These are phyloP conservation scores for Macrolepiota dolichaula DNA, from an alignment of 768 basidiomycete species.

Conservation along the genomic window DNA sequence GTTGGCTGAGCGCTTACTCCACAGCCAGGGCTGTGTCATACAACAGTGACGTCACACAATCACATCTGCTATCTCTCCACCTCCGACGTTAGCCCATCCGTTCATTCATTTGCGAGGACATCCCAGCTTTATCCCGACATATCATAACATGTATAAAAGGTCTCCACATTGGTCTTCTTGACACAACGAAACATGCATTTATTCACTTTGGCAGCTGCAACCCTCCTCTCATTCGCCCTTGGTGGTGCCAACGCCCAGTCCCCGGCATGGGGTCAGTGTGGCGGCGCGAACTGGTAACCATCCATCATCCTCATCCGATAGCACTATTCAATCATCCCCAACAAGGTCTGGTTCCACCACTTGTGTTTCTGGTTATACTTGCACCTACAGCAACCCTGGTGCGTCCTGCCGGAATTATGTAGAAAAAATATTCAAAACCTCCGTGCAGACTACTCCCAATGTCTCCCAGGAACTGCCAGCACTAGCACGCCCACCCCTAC, in stretches of 20 bases:
- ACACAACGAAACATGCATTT: constrained; percentile 13
- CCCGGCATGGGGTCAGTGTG: constrained; percentile 40
- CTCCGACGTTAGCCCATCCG: constrained; percentile 7
- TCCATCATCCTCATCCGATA: not conserved
- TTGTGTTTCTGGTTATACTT: constrained; percentile 40
- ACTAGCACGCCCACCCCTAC: constrained; percentile 10
- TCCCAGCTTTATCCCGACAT: constrained; percentile 19
- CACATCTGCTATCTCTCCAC: not conserved
- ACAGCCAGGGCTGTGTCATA: no score
- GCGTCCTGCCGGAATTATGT: constrained; percentile 3
- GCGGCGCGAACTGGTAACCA: constrained; percentile 35
- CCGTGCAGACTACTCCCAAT: constrained; percentile 49
- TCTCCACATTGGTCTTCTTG: not conserved
- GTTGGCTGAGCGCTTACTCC: no score
- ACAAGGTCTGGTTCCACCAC: constrained; percentile 39
- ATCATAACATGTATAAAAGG: constrained; percentile 4
- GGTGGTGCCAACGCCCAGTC: constrained; percentile 30
- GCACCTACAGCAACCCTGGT: constrained; percentile 39
- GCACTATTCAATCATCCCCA: not conserved
- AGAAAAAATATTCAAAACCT: not conserved
- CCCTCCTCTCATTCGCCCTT: constrained; percentile 14
- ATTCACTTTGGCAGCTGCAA: constrained; percentile 5
- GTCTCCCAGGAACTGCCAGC: constrained; percentile 35
- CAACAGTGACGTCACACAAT: no score
- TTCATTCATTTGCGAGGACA: constrained; percentile 15